Evolutionary conservation across 2,329 filamentous ascomycete genomes (phyloP).

Genomic region (Epichloe glyceriae): DNA sequence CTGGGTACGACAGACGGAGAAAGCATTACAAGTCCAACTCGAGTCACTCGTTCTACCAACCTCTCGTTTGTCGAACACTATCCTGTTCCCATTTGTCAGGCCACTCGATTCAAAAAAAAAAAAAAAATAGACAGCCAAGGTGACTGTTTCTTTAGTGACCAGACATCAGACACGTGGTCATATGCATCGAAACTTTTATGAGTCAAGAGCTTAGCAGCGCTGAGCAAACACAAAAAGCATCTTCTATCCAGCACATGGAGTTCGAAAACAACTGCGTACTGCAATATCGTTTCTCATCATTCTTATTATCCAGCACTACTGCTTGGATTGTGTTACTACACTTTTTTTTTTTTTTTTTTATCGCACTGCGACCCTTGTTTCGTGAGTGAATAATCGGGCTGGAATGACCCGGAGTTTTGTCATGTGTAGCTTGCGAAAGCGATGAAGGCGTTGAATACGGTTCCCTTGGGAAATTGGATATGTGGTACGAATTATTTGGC

Average conservation of each 20-base stretch:
- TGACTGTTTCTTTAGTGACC: not conserved
- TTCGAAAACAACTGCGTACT: not conserved
- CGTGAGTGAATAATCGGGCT: not conserved
- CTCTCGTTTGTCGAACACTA: not conserved
- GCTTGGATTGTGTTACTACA: not conserved
- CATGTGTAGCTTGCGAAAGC: constrained; percentile 2
- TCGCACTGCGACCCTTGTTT: not conserved
- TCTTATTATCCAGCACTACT: not conserved
- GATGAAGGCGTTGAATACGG: not conserved
- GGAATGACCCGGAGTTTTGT: not conserved
- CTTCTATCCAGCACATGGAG: not conserved
- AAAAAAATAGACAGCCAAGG: not conserved
- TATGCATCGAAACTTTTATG: not conserved
- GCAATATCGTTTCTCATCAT: not conserved
- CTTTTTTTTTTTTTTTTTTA: not conserved
- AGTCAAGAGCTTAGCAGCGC: not conserved
- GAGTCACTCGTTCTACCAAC: not conserved
- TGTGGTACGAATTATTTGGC: not conserved
- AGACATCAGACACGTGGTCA: not conserved
- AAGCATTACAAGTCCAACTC: not conserved
- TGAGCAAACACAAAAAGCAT: not conserved
- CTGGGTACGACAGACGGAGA: not conserved
- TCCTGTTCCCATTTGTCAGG: not conserved
- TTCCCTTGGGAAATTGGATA: not conserved
- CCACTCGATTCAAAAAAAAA: not conserved